These are phyloP conservation scores for Chenopodium formosanum DNA, from an alignment of 148 eudicot genomes.

Conservation along the genomic window DNA sequence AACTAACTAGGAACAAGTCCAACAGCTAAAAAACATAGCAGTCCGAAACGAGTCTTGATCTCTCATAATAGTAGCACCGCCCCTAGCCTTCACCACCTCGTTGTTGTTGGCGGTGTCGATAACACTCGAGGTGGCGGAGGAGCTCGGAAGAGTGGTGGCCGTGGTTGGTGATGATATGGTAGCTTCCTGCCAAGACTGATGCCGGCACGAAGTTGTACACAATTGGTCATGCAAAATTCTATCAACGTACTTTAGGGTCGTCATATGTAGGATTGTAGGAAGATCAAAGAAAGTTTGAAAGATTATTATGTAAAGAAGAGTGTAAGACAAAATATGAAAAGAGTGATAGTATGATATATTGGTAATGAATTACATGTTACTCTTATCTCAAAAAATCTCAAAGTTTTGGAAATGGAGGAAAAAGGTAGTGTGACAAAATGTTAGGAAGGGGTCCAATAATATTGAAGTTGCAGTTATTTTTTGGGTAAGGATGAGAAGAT, in stretches of 20 bases:
- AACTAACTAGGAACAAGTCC: slow-evolving; percentile 20
- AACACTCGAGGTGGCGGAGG: background rate
- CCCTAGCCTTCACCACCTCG: background rate
- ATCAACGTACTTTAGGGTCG: background rate
- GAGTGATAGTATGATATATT: background rate
- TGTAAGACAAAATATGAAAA: background rate
- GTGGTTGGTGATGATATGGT: background rate
- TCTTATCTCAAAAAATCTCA: background rate
- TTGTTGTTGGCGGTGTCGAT: background rate
- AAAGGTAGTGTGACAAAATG: background rate
- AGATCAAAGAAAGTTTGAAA: background rate
- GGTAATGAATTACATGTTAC: background rate
- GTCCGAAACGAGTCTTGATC: slow-evolving; percentile 21
- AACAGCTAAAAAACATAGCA: slow-evolving; percentile 24
- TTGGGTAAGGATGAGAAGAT: slow-evolving; percentile 9
- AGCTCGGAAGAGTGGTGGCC: background rate
- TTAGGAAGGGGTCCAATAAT: slow-evolving; percentile 11
- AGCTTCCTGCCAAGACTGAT: background rate
- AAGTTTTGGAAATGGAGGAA: background rate
- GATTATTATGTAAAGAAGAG: background rate
- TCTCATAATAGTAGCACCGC: background rate
- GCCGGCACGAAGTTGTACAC: background rate
- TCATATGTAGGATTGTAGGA: background rate
- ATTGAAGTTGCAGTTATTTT: background rate
- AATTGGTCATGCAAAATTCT: slow-evolving; percentile 1